Percentiles rank a stretch among this genome's conserved stretches.
Evolutionary conservation across 2,329 filamentous ascomycete species (phyloP).

Genomic region (Colletotrichum coccodes): DNA sequence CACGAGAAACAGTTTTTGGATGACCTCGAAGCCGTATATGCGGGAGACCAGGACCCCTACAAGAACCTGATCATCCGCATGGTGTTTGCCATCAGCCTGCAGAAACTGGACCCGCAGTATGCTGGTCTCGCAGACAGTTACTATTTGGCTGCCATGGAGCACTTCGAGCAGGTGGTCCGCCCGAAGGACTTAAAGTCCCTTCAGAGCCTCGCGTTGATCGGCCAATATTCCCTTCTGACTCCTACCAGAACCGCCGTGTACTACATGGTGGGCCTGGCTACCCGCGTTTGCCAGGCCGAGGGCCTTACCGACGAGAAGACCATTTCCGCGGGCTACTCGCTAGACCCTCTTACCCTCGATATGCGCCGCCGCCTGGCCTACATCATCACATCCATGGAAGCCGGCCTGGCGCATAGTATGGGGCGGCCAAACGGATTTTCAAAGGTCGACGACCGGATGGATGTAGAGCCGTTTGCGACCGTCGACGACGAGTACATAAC

Average conservation of each 20-base stretch:
- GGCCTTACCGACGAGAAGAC: constrained; percentile 91
- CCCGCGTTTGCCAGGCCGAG: constrained; percentile 88
- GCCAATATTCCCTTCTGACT: constrained; percentile 90
- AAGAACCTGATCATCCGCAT: constrained; percentile 90
- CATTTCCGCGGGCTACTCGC: constrained; percentile 71
- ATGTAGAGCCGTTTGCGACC: constrained; percentile 85
- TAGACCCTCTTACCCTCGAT: constrained; percentile 83
- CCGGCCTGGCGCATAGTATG: constrained; percentile 86
- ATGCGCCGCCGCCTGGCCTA: constrained; percentile 90
- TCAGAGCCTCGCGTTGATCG: constrained; percentile 88
- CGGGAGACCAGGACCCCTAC: constrained; percentile 79
- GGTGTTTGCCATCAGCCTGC: constrained; percentile 93
- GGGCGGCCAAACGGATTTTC: constrained; percentile 89
- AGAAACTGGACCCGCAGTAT: constrained; percentile 89
- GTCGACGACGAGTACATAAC: constrained; percentile 88
- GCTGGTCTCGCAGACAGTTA: constrained; percentile 96
- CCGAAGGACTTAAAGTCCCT: constrained; percentile 92
- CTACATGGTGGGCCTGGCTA: constrained; percentile 89
- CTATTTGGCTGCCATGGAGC: constrained; percentile 88
- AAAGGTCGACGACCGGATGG: constrained; percentile 82
- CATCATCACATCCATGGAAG: constrained; percentile 90
- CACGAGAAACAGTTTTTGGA: constrained; percentile 83
- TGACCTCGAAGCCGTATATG: constrained; percentile 84
- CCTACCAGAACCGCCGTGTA: constrained; percentile 93
- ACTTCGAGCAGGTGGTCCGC: constrained; percentile 83